A percentile compares a stretch with the other conserved stretches of the same genome.
These are phyloP conservation scores for Picea mariana DNA, from an alignment of 83 land plant genomes.

Conservation along the genomic window DNA sequence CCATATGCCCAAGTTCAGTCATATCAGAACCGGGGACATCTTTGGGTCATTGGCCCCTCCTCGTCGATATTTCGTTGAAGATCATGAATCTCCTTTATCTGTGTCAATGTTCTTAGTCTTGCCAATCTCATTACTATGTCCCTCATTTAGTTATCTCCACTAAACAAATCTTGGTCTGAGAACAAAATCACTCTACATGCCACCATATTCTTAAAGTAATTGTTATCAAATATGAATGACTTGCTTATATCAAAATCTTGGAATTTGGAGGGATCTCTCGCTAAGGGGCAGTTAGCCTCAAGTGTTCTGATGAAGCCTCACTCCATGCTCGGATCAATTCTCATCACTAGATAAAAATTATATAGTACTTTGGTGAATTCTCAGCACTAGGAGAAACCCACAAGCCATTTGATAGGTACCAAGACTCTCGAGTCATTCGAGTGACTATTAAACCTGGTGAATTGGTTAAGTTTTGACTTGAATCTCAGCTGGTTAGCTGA, in stretches of 20 bases:
- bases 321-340: slow-evolving; percentile 20
- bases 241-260: slow-evolving; percentile 48
- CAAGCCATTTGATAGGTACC: too few species aligned
- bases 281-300: not conserved
- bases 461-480: too few species aligned
- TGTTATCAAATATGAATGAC: slow-evolving; percentile 65
- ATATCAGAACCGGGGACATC: too few species aligned
- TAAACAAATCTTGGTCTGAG: slow-evolving; percentile 66
- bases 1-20: too few species aligned
- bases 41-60: too few species aligned
- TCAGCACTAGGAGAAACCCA: slow-evolving; percentile 31
- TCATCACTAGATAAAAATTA: slow-evolving; percentile 7
- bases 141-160: slow-evolving; percentile 28
- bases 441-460: too few species aligned
- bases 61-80: too few species aligned
- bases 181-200: slow-evolving; percentile 46
- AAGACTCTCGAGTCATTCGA: too few species aligned
- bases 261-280: slow-evolving; percentile 47
- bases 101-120: too few species aligned
- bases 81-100: too few species aligned
- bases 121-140: slow-evolving; percentile 43
- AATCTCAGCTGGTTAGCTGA: too few species aligned
- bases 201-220: slow-evolving; percentile 69
- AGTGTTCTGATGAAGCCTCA: not conserved
- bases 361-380: slow-evolving; percentile 26